Percentiles rank a stretch among this genome's conserved stretches.
Evolutionary conservation across 176 grass and related monocot genomes (phyloP).

Genomic region (Oryza rufipogon): DNA sequence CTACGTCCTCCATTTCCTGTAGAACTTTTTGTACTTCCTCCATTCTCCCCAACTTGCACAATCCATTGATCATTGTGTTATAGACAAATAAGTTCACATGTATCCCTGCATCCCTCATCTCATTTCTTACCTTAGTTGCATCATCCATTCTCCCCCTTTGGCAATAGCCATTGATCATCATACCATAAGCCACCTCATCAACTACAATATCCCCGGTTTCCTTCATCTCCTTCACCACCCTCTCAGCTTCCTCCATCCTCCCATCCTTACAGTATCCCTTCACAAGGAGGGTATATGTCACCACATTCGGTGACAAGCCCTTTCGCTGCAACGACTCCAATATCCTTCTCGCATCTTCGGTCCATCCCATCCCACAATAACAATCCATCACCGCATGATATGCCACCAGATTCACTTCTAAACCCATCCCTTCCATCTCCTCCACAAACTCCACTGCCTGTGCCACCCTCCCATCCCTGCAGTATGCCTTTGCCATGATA

Average conservation of each 20-base stretch:
- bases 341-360: constrained; percentile 53
- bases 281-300: constrained; percentile 80
- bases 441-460: constrained; percentile 50
- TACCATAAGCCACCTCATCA: constrained; percentile 75
- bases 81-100: constrained; percentile 69
- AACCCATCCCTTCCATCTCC: constrained; percentile 70
- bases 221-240: constrained; percentile 52
- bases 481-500: constrained; percentile 80
- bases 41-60: constrained; percentile 78
- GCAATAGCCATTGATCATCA: constrained; percentile 77
- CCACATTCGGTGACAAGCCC: constrained; percentile 66
- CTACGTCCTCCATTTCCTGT: constrained; percentile 61
- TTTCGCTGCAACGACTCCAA: constrained; percentile 46
- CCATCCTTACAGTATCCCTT: constrained; percentile 85
- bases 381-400: constrained; percentile 77
- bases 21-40: constrained; percentile 66
- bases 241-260: constrained; percentile 65
- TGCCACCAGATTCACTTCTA: constrained; percentile 79
- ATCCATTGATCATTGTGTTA: constrained; percentile 85
- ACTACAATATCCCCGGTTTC: constrained; percentile 53
- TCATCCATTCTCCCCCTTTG: constrained; percentile 69
- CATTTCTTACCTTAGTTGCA: constrained; percentile 54
- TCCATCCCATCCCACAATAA: constrained; percentile 58
- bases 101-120: constrained; percentile 62
- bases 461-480: constrained; percentile 47